phyloP scores from a whole-genome alignment of 352 stramenopile species.

The Phytophthora idaei region DNA sequence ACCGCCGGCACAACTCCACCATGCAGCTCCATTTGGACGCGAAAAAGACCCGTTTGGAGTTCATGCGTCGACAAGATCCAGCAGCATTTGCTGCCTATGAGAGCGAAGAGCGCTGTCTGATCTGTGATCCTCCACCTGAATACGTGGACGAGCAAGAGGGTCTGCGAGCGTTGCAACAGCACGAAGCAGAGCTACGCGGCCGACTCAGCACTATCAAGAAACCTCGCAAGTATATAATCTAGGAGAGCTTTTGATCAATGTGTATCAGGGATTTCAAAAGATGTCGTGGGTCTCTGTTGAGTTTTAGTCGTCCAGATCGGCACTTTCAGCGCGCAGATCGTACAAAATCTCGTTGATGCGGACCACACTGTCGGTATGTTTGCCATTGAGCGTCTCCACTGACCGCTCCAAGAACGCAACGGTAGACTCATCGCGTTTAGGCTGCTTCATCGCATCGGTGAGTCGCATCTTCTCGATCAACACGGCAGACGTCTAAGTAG shows the following conservation, averaged over 20 bases:
- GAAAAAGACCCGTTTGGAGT: conserved; percentile 73
- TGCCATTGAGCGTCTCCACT: conserved; percentile 49
- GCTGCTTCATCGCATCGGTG: conserved; percentile 38
- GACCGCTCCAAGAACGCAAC: conserved; percentile 70
- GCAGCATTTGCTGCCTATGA: conserved; percentile 56
- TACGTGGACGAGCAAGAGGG: conserved; percentile 55
- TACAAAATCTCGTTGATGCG: conserved; percentile 84
- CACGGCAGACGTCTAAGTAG: conserved; percentile 67
- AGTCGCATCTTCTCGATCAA: conserved; percentile 86
- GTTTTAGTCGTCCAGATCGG: conserved; percentile 49
- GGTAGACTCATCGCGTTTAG: conserved; percentile 53
- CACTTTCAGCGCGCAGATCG: conserved; percentile 61
- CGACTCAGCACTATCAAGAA: conserved; percentile 56
- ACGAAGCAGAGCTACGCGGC: conserved; percentile 63
- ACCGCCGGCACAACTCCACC: conserved; percentile 68
- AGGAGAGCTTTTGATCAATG: neutral
- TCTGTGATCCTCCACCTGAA: conserved; percentile 56
- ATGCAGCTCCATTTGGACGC: conserved; percentile 78
- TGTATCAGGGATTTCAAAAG: neutral
- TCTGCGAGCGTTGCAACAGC: conserved; percentile 40
- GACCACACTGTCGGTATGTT: conserved; percentile 69
- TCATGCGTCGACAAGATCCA: conserved; percentile 70
- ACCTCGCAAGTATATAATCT: conserved; percentile 19
- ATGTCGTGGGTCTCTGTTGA: neutral
- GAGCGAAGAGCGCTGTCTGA: conserved; percentile 45